These are phyloP conservation scores for Epichloe sibirici DNA, from an alignment of 2,329 filamentous ascomycete species.

Conservation along the genomic window DNA sequence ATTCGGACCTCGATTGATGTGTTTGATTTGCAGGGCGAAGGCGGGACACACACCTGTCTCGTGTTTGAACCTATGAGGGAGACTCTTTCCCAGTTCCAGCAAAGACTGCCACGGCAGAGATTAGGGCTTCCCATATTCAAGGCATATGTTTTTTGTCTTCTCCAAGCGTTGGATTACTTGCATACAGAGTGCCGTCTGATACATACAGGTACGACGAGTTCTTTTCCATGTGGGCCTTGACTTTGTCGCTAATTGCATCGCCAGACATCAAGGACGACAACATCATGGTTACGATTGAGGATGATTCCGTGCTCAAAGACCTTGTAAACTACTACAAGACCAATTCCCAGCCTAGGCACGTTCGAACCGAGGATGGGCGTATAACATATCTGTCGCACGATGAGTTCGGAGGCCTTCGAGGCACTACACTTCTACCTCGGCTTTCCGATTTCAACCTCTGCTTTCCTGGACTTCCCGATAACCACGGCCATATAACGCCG, in stretches of 20 bases:
- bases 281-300: conserved; percentile 13
- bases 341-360: conserved; percentile 4
- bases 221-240: not conserved
- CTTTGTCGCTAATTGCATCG: not conserved
- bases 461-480: conserved; percentile 7
- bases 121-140: conserved; percentile 9
- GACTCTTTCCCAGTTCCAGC: conserved; percentile 10
- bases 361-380: conserved; percentile 7
- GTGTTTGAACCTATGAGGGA: conserved; percentile 13
- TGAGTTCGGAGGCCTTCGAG: conserved; percentile 10
- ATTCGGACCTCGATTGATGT: conserved; percentile 8
- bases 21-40: conserved; percentile 8
- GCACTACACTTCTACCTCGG: conserved; percentile 6
- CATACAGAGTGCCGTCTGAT: conserved; percentile 11
- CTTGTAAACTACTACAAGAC: conserved; percentile 2
- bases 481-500: conserved; percentile 7
- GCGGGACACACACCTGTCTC: conserved; percentile 11
- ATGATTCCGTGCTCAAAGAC: conserved; percentile 6
- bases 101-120: conserved; percentile 4
- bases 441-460: conserved; percentile 11
- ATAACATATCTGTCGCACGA: conserved; percentile 8
- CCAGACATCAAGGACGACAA: conserved; percentile 14
- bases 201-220: conserved; percentile 10
- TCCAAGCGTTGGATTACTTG: conserved; percentile 8
- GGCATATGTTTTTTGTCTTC: conserved; percentile 8